Conservation (phyloP, 2,329 filamentous ascomycete genomes). For the Ophiostoma ips region DNA sequence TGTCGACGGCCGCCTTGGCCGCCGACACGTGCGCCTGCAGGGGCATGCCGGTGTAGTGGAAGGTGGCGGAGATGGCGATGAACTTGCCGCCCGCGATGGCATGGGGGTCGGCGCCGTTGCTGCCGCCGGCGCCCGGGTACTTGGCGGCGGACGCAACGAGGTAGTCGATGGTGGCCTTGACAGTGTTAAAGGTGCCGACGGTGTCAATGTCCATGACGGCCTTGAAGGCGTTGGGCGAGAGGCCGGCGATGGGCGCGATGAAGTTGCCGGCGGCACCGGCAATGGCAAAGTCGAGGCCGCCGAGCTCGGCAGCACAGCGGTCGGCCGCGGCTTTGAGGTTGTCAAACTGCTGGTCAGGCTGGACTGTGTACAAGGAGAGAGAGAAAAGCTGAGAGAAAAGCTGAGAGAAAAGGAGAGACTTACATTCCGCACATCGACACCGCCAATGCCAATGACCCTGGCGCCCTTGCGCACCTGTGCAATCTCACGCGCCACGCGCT, state of each 20-base stretch:
- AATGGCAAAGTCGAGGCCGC: conserved; percentile 83
- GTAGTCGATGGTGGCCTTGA: conserved; percentile 80
- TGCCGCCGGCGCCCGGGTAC: conserved; percentile 35
- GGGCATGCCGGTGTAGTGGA: conserved; percentile 79
- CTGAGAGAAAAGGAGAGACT: background rate
- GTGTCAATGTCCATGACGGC: conserved; percentile 94
- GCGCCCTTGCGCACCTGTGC: conserved; percentile 63
- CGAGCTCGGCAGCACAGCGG: conserved; percentile 67
- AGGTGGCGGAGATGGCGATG: conserved; percentile 77
- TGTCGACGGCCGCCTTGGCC: conserved; percentile 83
- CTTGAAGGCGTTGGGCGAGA: conserved; percentile 85
- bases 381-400: too few species aligned
- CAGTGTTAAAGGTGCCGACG: conserved; percentile 82
- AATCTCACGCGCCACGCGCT: conserved; percentile 66
- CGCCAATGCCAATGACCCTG: conserved; percentile 76
- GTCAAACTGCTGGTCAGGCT: conserved; percentile 31
- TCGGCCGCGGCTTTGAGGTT: conserved; percentile 61
- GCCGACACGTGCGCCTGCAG: conserved; percentile 82
- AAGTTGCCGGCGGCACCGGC: conserved; percentile 96
- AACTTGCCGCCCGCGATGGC: conserved; percentile 57
- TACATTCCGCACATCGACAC: conserved; percentile 57
- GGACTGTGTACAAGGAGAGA: too few species aligned
- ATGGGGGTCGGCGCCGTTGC: conserved; percentile 25
- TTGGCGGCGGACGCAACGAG: conserved; percentile 56
- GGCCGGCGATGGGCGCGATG: conserved; percentile 66